These are phyloP conservation scores for Breviolum minutum DNA, from an alignment of 73 alveolate species.

Conservation along the genomic window DNA sequence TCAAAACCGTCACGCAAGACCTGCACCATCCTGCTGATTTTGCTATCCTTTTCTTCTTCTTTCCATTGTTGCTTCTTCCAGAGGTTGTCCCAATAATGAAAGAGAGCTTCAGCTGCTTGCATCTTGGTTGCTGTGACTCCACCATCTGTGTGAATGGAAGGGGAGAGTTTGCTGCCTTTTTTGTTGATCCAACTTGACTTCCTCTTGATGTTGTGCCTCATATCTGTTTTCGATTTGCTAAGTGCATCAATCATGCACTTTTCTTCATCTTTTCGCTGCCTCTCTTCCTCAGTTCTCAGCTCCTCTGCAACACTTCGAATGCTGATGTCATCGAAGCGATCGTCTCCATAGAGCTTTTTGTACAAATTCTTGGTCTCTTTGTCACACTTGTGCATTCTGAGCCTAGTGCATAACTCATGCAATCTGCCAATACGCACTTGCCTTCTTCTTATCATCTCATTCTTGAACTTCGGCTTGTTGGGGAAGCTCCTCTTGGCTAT, in stretches of 20 bases:
- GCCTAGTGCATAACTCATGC: not conserved
- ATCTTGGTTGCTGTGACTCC: not conserved
- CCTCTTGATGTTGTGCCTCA: not conserved
- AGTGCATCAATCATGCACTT: not conserved
- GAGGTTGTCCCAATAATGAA: not conserved
- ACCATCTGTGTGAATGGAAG: not conserved
- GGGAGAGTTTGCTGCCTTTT: not conserved
- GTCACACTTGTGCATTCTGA: not conserved
- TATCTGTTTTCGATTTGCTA: not conserved
- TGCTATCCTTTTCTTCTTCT: not conserved
- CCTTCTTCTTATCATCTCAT: not conserved
- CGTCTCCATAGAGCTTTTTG: too few relatives aligned
- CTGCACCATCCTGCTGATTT: not conserved
- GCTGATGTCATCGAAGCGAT: not conserved
- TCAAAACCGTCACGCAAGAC: not conserved
- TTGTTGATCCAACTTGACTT: not conserved
- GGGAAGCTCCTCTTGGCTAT: not conserved
- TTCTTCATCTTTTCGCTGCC: too few relatives aligned
- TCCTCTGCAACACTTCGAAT: not conserved
- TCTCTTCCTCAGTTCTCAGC: too few relatives aligned
- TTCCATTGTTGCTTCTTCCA: not conserved
- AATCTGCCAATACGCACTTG: not conserved
- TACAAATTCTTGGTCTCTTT: not conserved
- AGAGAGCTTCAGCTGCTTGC: not conserved
- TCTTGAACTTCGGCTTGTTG: not conserved